phyloP scores from a whole-genome alignment of 2,329 filamentous ascomycete genomes.

The Xylaria sp. region DNA sequence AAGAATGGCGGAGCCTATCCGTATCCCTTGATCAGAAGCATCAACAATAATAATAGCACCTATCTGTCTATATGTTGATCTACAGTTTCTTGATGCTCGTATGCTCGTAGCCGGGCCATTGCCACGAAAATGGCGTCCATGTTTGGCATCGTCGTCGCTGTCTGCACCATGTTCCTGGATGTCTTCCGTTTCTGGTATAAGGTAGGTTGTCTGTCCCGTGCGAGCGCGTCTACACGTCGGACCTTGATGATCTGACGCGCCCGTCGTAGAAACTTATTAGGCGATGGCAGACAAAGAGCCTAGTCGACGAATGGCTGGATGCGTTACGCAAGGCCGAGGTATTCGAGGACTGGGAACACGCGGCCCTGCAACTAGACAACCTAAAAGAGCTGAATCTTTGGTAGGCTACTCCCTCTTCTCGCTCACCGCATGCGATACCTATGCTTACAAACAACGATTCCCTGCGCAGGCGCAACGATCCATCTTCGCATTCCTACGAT shows the following conservation, averaged over 20 bases:
- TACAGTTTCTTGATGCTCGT: conserved; percentile 15
- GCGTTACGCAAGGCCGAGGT: conserved; percentile 72
- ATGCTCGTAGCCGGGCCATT: conserved; percentile 33
- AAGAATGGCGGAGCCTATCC: conserved; percentile 29
- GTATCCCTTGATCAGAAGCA: conserved; percentile 14
- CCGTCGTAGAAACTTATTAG: conserved; percentile 69
- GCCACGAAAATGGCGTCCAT: conserved; percentile 44
- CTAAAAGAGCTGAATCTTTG: conserved; percentile 83
- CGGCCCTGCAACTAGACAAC: conserved; percentile 85
- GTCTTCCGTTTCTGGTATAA: conserved; percentile 71
- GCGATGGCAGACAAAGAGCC: conserved; percentile 75
- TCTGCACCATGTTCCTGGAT: conserved; percentile 70
- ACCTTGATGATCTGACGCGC: conserved; percentile 30
- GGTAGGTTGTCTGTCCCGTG: conserved; percentile 52
- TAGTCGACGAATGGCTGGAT: conserved; percentile 73
- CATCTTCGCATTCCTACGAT: conserved; percentile 84
- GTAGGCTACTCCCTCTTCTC: conserved; percentile 55
- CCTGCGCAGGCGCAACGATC: conserved; percentile 76
- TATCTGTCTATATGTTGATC: background rate
- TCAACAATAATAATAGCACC: conserved; percentile 9
- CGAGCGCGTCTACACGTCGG: background rate
- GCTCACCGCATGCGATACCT: background rate
- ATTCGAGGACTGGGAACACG: conserved; percentile 88
- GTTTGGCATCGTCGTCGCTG: conserved; percentile 54
- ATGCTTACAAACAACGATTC: conserved; percentile 35